Base-by-base conservation (phyloP, 1,139 yeast genomes). In the Scheffersomyces parashehatae region DNA sequence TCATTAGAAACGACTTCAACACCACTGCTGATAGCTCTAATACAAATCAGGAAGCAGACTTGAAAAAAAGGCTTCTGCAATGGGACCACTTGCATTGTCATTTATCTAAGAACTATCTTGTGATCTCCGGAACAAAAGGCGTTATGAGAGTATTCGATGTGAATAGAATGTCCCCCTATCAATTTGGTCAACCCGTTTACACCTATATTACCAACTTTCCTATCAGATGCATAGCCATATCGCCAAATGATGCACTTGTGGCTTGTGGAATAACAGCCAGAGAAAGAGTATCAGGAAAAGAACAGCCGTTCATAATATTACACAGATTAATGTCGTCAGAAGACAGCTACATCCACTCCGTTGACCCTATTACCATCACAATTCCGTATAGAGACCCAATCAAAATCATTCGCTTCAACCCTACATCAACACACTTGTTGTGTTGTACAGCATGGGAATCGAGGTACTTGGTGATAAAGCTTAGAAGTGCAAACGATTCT, bases 381-480 rank as follows among this genome's bases (percentile, higher is more conserved):
- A 74, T 88, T 41, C 97, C 97, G 0, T 88, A 88, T 60, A 69
- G 89, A 36, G 97, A 90, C 61, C 95, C 96, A 0, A 81, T 91
- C 35, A 85, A 85, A 50, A 72, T 85, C 4, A 64, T 90, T 10
- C 79, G 80, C 37, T 87, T 91, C 60, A 87, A 95, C 13, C 68
- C 79, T 1, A 82, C 85, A 43, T 87, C 91, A 1, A 68, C 80
- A 2, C 86, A 85, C 53, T 56, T 91, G 28, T 71, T 90, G 1
- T 89, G 96, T 54, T 83, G 93, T n/a, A 90, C 97, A 0, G 84
- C 85, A 2, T 71, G 88, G 64, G 96, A 89, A 58, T 79, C 91
- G 5, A 65, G 97, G 38, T 88, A 88, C 58, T 70, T 91, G 58
- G 82, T 87, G 3, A 85, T 91, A 13, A 79, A 85, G 42, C 71